Conservation (phyloP, 352 stramenopile species). For the Pythium plurisporium region DNA sequence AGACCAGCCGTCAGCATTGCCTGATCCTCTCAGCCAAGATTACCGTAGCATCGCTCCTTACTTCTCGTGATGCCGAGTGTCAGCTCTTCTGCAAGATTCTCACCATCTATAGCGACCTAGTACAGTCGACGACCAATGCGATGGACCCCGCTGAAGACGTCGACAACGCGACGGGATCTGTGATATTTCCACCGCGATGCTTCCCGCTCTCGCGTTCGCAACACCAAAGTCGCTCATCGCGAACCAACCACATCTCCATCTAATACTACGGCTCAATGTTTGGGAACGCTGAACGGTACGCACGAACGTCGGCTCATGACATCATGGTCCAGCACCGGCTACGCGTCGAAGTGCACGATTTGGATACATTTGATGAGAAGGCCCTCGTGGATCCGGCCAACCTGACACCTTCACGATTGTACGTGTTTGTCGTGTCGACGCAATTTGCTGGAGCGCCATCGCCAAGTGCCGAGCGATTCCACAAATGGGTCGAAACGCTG, state of each 20-base stretch:
- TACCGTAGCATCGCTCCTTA: too few species aligned
- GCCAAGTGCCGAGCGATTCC: conserved; percentile 89
- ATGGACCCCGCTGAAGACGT: neutral
- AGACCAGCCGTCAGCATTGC: too few species aligned
- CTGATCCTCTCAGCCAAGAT: too few species aligned
- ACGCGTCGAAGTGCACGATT: conserved; percentile 63
- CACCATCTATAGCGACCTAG: too few species aligned
- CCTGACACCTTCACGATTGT: conserved; percentile 23
- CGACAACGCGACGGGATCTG: neutral
- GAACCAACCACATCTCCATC: conserved; percentile 66
- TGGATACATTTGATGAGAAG: conserved; percentile 78
- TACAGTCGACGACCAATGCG: neutral
- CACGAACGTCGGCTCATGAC: conserved; percentile 76
- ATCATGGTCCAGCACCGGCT: conserved; percentile 47
- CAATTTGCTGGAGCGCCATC: conserved; percentile 94
- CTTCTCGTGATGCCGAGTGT: too few species aligned
- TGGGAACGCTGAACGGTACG: conserved; percentile 90
- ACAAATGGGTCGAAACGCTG: conserved; percentile 61
- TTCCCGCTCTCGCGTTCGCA: neutral
- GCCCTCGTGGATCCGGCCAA: conserved; percentile 22
- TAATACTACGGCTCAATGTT: conserved; percentile 95
- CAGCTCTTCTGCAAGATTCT: too few species aligned
- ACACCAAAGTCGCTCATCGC: neutral
- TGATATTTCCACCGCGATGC: neutral
- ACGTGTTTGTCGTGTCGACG: conserved; percentile 92